phyloP scores from a whole-genome alignment of 2,329 filamentous ascomycete species.

The Cercospora beticola region DNA sequence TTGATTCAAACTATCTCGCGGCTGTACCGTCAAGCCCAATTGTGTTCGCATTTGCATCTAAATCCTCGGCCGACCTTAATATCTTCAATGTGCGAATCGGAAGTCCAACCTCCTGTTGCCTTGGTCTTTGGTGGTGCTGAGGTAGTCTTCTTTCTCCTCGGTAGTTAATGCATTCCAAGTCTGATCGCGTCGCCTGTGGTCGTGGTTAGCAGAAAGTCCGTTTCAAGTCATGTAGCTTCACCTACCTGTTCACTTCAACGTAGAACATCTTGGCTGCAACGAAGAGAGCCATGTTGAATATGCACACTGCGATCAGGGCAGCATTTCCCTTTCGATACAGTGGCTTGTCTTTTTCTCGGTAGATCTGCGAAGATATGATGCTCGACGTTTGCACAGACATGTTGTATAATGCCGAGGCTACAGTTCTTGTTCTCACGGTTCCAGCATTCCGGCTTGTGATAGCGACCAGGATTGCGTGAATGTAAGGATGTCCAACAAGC shows the following conservation, averaged over 20 bases:
- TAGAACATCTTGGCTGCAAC: constrained; percentile 56
- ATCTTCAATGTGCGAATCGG: constrained; percentile 31
- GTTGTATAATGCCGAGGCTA: constrained; percentile 65
- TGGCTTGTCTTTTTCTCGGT: constrained; percentile 56
- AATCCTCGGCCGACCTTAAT: neutral
- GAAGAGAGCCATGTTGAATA: constrained; percentile 53
- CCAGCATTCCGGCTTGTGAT: constrained; percentile 64
- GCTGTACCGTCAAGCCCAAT: too few relatives aligned
- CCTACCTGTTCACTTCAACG: constrained; percentile 9
- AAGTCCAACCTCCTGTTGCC: constrained; percentile 46
- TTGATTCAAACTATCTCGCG: neutral
- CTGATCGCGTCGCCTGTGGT: constrained; percentile 33
- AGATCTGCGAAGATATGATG: constrained; percentile 48
- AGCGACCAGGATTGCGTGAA: constrained; percentile 60
- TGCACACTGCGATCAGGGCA: constrained; percentile 52
- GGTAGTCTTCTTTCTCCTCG: constrained; percentile 53
- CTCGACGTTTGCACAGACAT: constrained; percentile 45
- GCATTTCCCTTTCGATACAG: constrained; percentile 56
- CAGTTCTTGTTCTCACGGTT: constrained; percentile 60
- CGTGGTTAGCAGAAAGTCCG: constrained; percentile 26
- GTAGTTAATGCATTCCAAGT: constrained; percentile 52
- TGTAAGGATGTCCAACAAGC: constrained; percentile 44
- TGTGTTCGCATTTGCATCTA: neutral
- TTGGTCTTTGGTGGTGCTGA: constrained; percentile 41
- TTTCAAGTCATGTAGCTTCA: neutral